Evolutionary conservation across 2,329 filamentous ascomycete genomes (phyloP).

Genomic region (Graphilbum ipis-grandicollis): DNA sequence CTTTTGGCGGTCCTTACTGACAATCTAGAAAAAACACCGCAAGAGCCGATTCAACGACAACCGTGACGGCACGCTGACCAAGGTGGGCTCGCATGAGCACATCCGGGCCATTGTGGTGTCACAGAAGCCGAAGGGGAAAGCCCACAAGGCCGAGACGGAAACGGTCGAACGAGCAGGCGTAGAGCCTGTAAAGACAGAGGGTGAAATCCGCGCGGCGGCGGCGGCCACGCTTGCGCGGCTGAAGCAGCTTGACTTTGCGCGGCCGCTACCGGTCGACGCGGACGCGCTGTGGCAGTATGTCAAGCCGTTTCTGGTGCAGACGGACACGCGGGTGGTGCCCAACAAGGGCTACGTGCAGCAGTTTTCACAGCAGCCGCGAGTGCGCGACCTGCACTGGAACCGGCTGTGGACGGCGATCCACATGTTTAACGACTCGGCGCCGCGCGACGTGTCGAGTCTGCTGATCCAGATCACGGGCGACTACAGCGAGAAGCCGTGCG

Average conservation of each 20-base stretch:
- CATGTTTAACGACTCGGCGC: slow-evolving; percentile 10
- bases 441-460: slow-evolving; percentile 13
- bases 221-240: too few relatives aligned
- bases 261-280: not conserved
- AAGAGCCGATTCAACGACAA: slow-evolving; percentile 13
- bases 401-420: slow-evolving; percentile 6
- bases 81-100: slow-evolving; percentile 4
- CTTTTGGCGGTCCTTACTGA: not conserved
- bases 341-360: slow-evolving; percentile 9
- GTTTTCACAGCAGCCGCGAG: slow-evolving; percentile 11
- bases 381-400: slow-evolving; percentile 16
- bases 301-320: slow-evolving; percentile 8
- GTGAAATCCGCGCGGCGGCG: too few relatives aligned
- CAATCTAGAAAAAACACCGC: slow-evolving; percentile 8
- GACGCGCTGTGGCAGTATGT: slow-evolving; percentile 14
- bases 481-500: slow-evolving; percentile 11
- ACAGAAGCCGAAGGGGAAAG: slow-evolving; percentile 2
- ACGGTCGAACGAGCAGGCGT: not conserved
- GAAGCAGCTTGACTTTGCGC: not conserved
- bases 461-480: slow-evolving; percentile 17
- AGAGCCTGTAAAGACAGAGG: too few relatives aligned
- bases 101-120: slow-evolving; percentile 11
- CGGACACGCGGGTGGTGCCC: slow-evolving; percentile 6
- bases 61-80: slow-evolving; percentile 14
- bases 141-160: slow-evolving; percentile 2